Conservation (phyloP, 2,329 filamentous ascomycete species). For the Dichotomopilus funicola region DNA sequence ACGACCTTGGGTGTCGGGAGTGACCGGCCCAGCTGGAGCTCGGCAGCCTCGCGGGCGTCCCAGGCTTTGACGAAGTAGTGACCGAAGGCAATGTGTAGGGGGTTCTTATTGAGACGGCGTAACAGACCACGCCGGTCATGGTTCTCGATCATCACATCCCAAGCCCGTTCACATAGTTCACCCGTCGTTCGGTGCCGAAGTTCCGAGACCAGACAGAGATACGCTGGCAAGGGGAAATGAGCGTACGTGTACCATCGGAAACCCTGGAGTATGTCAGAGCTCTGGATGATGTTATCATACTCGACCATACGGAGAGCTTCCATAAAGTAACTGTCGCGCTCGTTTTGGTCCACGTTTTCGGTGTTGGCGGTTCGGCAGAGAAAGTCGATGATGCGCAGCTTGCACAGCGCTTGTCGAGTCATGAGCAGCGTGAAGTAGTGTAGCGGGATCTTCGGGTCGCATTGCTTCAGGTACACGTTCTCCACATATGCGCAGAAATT, state of each 20-base stretch:
- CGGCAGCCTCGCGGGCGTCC: constrained; percentile 48
- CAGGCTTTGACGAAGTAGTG: constrained; percentile 56
- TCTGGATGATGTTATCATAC: constrained; percentile 51
- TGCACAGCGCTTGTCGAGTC: constrained; percentile 49
- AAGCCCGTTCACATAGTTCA: constrained; percentile 52
- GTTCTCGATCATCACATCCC: constrained; percentile 50
- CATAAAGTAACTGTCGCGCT: constrained; percentile 47
- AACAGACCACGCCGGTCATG: constrained; percentile 44
- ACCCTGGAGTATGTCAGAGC: constrained; percentile 42
- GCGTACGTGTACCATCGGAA: constrained; percentile 55
- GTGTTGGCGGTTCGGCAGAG: constrained; percentile 40
- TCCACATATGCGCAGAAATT: constrained; percentile 51
- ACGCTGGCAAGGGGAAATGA: constrained; percentile 55
- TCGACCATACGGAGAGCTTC: constrained; percentile 54
- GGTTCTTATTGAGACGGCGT: constrained; percentile 44
- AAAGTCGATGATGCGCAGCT: constrained; percentile 49
- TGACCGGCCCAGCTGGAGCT: constrained; percentile 38
- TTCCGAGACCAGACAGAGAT: constrained; percentile 54
- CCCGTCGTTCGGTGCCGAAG: constrained; percentile 46
- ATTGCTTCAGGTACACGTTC: constrained; percentile 48
- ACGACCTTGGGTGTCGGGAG: constrained; percentile 42
- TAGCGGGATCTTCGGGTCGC: constrained; percentile 52
- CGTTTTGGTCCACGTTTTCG: constrained; percentile 33
- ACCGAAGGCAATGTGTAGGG: constrained; percentile 52
- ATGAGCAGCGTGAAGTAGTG: constrained; percentile 54